A percentile compares a stretch with the other conserved stretches of the same genome.
Evolutionary conservation across 495 filamentous ascomycete species (phyloP).

Genomic region (Podospora didyma): DNA sequence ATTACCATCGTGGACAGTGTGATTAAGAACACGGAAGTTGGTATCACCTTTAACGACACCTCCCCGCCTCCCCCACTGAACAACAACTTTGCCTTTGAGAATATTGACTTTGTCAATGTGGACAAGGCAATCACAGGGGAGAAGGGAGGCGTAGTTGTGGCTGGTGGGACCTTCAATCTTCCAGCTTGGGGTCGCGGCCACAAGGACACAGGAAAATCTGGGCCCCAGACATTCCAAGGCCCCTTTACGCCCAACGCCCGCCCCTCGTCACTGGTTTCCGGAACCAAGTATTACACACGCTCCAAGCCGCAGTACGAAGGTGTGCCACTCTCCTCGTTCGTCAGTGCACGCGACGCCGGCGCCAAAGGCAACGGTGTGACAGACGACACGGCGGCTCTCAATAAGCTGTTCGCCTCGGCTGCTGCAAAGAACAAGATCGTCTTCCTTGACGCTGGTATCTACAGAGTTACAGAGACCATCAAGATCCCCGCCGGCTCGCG

Average conservation of each 20-base stretch:
- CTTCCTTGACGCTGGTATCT: slow-evolving; percentile 83
- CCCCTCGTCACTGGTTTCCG: slow-evolving; percentile 30
- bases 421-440: slow-evolving; percentile 56
- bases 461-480: slow-evolving; percentile 73
- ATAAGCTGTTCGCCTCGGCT: slow-evolving; percentile 60
- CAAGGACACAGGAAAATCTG: slow-evolving; percentile 38
- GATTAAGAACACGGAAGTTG: slow-evolving; percentile 62
- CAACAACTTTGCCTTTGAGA: slow-evolving; percentile 58
- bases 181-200: slow-evolving; percentile 41
- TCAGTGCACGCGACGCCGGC: slow-evolving; percentile 66
- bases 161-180: slow-evolving; percentile 51
- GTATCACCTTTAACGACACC: slow-evolving; percentile 46
- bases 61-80: slow-evolving; percentile 43
- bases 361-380: slow-evolving; percentile 68
- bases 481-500: slow-evolving; percentile 65
- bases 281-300: slow-evolving; percentile 51
- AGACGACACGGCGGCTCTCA: slow-evolving; percentile 64
- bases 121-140: slow-evolving; percentile 51
- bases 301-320: slow-evolving; percentile 69
- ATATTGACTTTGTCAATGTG: slow-evolving; percentile 58
- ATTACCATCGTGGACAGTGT: slow-evolving; percentile 73
- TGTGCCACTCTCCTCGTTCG: slow-evolving; percentile 50
- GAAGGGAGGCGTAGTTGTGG: slow-evolving; percentile 46
- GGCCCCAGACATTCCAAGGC: slow-evolving; percentile 30
- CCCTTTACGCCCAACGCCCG: slow-evolving; percentile 34